These are phyloP conservation scores for Hortaea sp. DNA, from an alignment of 2,329 filamentous ascomycete species.

Conservation along the genomic window DNA sequence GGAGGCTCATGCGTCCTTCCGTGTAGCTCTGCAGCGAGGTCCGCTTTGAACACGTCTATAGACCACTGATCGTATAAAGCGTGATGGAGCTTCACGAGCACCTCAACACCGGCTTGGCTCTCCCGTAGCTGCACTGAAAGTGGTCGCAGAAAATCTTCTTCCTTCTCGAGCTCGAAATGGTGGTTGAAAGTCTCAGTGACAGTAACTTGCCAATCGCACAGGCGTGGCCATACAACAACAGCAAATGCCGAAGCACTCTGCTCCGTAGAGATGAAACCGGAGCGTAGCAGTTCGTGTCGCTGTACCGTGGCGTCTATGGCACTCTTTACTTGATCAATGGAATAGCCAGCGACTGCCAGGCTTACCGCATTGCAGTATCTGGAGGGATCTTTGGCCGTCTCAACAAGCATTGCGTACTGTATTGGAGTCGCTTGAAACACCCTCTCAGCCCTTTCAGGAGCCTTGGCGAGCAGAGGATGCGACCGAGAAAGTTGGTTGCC, in stretches of 20 bases:
- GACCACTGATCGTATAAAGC: slow-evolving; percentile 93
- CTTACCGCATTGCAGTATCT: slow-evolving; percentile 74
- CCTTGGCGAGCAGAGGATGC: neutral
- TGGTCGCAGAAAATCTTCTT: slow-evolving; percentile 45
- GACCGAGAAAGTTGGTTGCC: neutral
- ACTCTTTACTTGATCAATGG: slow-evolving; percentile 7
- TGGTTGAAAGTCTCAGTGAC: slow-evolving; percentile 6
- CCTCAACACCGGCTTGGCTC: slow-evolving; percentile 17
- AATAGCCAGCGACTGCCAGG: slow-evolving; percentile 39
- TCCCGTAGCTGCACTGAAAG: slow-evolving; percentile 49
- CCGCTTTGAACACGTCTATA: slow-evolving; percentile 58
- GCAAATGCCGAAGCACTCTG: slow-evolving; percentile 30
- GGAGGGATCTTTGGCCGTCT: slow-evolving; percentile 50
- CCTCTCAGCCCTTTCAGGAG: slow-evolving; percentile 18
- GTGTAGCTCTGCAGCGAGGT: slow-evolving; percentile 48
- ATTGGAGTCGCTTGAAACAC: slow-evolving; percentile 58
- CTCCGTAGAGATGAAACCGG: slow-evolving; percentile 48
- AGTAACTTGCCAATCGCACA: slow-evolving; percentile 55
- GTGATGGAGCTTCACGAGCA: slow-evolving; percentile 56
- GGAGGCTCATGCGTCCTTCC: slow-evolving; percentile 27
- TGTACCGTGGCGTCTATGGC: slow-evolving; percentile 43
- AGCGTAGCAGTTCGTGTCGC: slow-evolving; percentile 58
- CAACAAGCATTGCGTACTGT: slow-evolving; percentile 70
- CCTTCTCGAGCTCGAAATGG: slow-evolving; percentile 9
- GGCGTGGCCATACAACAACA: slow-evolving; percentile 39